Evolutionary conservation across 768 basidiomycete species (phyloP).

Genomic region (Naematelia aurantialba): DNA sequence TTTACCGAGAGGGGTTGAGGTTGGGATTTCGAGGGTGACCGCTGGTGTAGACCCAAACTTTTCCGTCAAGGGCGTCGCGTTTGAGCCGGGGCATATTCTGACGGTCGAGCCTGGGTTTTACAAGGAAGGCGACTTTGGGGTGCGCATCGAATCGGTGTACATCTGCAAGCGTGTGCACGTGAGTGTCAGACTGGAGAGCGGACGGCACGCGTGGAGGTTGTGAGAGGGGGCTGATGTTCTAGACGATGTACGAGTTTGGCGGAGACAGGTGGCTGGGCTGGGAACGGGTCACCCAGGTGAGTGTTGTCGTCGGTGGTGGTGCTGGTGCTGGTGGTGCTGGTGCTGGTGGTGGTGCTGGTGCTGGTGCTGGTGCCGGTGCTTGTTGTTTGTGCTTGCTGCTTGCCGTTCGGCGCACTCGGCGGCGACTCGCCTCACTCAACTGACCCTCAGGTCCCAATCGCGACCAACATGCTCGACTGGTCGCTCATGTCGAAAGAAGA

Average conservation of each 20-base stretch:
- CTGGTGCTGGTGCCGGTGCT: too few relatives aligned
- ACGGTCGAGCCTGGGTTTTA: conserved; percentile 95
- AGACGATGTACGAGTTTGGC: conserved; percentile 11
- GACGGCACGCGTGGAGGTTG: too few relatives aligned
- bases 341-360: too few relatives aligned
- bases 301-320: too few relatives aligned
- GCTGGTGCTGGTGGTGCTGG: too few relatives aligned
- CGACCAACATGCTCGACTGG: conserved; percentile 81
- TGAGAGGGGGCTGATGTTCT: too few relatives aligned
- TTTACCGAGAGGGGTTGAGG: not conserved
- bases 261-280: conserved; percentile 78
- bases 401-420: too few relatives aligned
- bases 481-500: conserved; percentile 79
- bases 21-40: not conserved
- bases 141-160: conserved; percentile 86
- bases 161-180: conserved; percentile 65
- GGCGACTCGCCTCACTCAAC: too few relatives aligned
- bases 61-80: conserved; percentile 65
- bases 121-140: conserved; percentile 74
- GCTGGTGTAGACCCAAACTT: conserved; percentile 59
- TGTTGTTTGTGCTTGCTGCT: too few relatives aligned
- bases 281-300: conserved; percentile 68
- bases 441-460: conserved; percentile 94
- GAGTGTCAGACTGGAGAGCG: too few relatives aligned
- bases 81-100: conserved; percentile 81